Conservation (phyloP, 106 monocot genomes). For the Iris macrosiphon region DNA sequence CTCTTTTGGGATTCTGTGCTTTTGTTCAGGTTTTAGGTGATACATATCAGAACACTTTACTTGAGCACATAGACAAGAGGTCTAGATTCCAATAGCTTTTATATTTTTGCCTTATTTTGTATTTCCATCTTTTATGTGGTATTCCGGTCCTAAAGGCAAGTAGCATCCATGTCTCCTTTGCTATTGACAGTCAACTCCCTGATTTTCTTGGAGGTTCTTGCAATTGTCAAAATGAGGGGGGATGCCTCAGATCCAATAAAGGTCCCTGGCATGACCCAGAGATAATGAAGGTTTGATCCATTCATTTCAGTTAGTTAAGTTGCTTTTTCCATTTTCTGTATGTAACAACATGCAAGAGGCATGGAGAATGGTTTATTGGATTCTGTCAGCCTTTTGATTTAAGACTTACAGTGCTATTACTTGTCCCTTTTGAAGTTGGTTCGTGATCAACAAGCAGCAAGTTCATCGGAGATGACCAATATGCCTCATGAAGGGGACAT, state of each 20-base stretch:
- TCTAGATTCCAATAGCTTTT: conserved; percentile 4
- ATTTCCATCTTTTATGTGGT: neutral
- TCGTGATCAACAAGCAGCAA: conserved; percentile 2
- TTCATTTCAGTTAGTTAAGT: neutral
- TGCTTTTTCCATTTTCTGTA: neutral
- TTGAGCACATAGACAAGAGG: conserved; percentile 62
- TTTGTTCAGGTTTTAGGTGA: conserved; percentile 59
- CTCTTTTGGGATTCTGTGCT: neutral
- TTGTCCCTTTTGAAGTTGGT: conserved; percentile 15
- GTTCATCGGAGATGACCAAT: neutral
- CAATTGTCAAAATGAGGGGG: conserved; percentile 52
- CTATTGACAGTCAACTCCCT: conserved; percentile 61
- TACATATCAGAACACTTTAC: conserved; percentile 48
- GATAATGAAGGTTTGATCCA: conserved; percentile 51
- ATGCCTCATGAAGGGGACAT: conserved; percentile 1
- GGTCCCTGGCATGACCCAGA: conserved; percentile 82
- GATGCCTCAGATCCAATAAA: conserved; percentile 70
- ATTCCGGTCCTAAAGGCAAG: neutral
- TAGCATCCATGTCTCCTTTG: neutral
- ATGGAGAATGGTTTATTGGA: neutral
- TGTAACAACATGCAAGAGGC: neutral
- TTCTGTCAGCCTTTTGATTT: neutral
- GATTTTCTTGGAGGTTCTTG: conserved; percentile 85
- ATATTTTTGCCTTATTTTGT: neutral
- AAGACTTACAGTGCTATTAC: neutral